Conservation (phyloP, 2,329 filamentous ascomycete species). For the Lachnellula suecica region DNA sequence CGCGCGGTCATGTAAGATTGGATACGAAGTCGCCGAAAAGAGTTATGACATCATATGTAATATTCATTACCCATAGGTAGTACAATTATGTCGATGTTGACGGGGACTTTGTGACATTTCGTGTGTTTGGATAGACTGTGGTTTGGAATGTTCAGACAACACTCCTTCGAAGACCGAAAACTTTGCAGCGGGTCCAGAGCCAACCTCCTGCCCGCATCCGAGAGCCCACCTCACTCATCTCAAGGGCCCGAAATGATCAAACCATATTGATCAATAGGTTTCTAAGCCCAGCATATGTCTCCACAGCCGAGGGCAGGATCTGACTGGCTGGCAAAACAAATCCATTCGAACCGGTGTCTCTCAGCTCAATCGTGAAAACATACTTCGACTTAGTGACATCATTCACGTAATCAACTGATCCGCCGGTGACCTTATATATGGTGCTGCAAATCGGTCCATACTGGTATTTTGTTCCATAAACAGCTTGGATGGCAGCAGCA, state of each 20-base stretch:
- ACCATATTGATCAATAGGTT: conserved; percentile 23
- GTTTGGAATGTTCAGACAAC: too few species aligned
- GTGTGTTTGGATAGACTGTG: too few species aligned
- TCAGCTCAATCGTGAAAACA: conserved; percentile 47
- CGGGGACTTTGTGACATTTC: too few species aligned
- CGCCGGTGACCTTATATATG: conserved; percentile 56
- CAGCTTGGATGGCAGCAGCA: conserved; percentile 53
- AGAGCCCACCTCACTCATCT: too few species aligned
- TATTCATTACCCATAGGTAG: too few species aligned
- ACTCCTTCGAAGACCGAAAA: too few species aligned
- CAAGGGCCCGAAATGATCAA: neutral
- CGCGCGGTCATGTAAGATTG: too few species aligned
- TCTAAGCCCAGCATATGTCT: conserved; percentile 43
- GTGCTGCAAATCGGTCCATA: conserved; percentile 54
- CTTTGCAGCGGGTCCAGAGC: too few species aligned
- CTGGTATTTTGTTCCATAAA: conserved; percentile 45
- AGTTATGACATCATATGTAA: too few species aligned
- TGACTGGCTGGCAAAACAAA: conserved; percentile 49
- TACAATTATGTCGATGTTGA: too few species aligned
- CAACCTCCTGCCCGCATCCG: too few species aligned
- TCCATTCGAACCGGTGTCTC: conserved; percentile 47
- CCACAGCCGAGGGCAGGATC: conserved; percentile 45
- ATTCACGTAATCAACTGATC: conserved; percentile 43
- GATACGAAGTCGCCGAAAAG: too few species aligned
- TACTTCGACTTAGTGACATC: conserved; percentile 36